Evolutionary conservation across 345 rosid species (phyloP).

Genomic region (Citrus sp.): DNA sequence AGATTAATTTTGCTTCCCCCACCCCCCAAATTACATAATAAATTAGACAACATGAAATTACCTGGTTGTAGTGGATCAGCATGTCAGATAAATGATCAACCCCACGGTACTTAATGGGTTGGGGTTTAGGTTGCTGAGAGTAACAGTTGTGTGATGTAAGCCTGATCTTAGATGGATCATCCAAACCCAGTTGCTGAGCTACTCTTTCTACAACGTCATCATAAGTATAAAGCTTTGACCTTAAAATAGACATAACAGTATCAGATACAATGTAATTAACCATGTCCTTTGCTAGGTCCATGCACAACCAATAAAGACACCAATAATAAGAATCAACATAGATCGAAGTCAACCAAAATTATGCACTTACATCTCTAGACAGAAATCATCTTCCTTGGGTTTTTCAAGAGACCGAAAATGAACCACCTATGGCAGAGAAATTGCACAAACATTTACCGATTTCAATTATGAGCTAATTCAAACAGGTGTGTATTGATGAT

Average conservation of each 20-base stretch:
- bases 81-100: constrained; percentile 80
- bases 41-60: constrained; percentile 11
- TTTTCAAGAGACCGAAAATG: constrained; percentile 86
- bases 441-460: neutral
- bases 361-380: constrained; percentile 79
- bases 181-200: constrained; percentile 57
- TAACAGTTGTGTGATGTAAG: constrained; percentile 74
- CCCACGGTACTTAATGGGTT: constrained; percentile 67
- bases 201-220: constrained; percentile 89
- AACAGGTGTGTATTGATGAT: neutral
- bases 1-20: constrained; percentile 2
- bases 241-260: constrained; percentile 25
- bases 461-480: neutral
- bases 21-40: neutral
- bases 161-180: constrained; percentile 72
- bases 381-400: constrained; percentile 88
- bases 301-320: neutral
- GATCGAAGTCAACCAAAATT: constrained; percentile 2
- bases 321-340: neutral
- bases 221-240: constrained; percentile 88
- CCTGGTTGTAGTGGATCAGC: constrained; percentile 94
- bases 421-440: constrained; percentile 54
- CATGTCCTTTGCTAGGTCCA: neutral
- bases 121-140: constrained; percentile 78
- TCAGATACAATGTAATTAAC: neutral